These are phyloP conservation scores for Saccharomycopsis malanga DNA, from an alignment of 805 yeast species.

Conservation along the genomic window DNA sequence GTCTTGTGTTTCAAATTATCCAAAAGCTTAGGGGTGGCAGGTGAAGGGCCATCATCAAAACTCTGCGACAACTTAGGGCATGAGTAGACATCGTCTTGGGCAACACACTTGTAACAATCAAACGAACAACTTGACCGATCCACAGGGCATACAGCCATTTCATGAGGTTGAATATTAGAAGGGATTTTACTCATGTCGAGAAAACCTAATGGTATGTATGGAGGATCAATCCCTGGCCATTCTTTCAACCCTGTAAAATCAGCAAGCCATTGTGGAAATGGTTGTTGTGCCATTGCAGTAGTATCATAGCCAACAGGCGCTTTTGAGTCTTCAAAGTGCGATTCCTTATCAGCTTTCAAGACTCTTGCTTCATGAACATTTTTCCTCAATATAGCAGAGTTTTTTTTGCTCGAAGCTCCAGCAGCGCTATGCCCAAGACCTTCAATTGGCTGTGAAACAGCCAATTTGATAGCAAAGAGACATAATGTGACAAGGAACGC, in stretches of 20 bases:
- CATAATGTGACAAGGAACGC: too few relatives aligned
- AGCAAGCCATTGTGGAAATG: slow-evolving; percentile 75
- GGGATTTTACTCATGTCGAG: slow-evolving; percentile 54
- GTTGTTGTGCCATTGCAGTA: slow-evolving; percentile 28
- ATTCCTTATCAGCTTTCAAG: neutral
- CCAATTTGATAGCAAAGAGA: too few relatives aligned
- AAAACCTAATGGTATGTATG: slow-evolving; percentile 75
- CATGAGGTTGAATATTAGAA: slow-evolving; percentile 35
- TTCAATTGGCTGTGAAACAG: too few relatives aligned
- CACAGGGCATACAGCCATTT: slow-evolving; percentile 52
- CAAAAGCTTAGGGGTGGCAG: slow-evolving; percentile 56
- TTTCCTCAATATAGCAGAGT: slow-evolving; percentile 6
- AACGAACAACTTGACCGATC: slow-evolving; percentile 63
- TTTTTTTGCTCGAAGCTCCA: too few relatives aligned
- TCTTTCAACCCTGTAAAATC: slow-evolving; percentile 62
- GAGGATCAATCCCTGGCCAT: slow-evolving; percentile 89
- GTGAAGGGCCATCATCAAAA: slow-evolving; percentile 93
- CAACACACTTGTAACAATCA: slow-evolving; percentile 77
- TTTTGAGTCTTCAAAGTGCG: neutral
- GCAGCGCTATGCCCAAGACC: too few relatives aligned
- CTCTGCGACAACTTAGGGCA: slow-evolving; percentile 77
- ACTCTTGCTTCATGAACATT: slow-evolving; percentile 7
- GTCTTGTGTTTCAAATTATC: slow-evolving; percentile 46
- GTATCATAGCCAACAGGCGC: slow-evolving; percentile 23
- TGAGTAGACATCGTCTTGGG: slow-evolving; percentile 66